A percentile compares a stretch with the other conserved stretches of the same genome.
Evolutionary conservation across 805 yeast genomes (phyloP).

Genomic region (Helenozyma rhizophorensis): DNA sequence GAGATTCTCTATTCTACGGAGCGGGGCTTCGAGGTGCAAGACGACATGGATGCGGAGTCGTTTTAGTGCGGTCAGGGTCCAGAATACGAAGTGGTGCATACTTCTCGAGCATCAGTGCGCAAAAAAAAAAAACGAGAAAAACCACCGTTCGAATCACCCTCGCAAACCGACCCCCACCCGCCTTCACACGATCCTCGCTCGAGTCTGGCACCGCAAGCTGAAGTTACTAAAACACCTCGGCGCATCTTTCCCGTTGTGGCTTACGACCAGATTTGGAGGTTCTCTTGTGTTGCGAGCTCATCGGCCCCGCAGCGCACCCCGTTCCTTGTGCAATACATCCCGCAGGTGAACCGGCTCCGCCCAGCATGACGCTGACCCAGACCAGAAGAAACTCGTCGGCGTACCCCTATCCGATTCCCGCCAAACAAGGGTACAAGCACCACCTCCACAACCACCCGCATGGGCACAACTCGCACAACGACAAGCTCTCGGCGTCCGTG

Average conservation of each 20-base stretch:
- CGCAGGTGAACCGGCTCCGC: not conserved
- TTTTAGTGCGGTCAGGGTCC: conserved; percentile 6
- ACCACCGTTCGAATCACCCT: too few species aligned
- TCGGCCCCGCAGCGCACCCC: too few species aligned
- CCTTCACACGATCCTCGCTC: too few species aligned
- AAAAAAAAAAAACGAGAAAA: too few species aligned
- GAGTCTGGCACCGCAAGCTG: too few species aligned
- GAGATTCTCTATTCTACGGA: conserved; percentile 75
- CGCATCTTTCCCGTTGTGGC: too few species aligned
- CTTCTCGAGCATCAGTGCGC: not conserved
- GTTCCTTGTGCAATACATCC: not conserved
- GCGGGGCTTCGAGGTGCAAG: conserved; percentile 66
- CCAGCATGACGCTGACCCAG: conserved; percentile 7
- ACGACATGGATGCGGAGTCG: conserved; percentile 18
- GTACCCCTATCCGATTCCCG: conserved; percentile 12
- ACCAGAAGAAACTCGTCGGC: conserved; percentile 18
- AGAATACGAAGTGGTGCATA: not conserved
- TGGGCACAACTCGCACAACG: conserved; percentile 2
- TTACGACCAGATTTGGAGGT: too few species aligned
- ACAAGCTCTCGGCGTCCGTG: conserved; percentile 19
- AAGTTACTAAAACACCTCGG: too few species aligned
- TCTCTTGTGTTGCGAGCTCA: too few species aligned
- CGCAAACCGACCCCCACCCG: too few species aligned
- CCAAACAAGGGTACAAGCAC: conserved; percentile 10
- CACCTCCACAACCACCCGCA: conserved; percentile 6